A percentile compares a stretch with the other conserved stretches of the same genome.
phyloP scores from a whole-genome alignment of 2,329 filamentous ascomycete genomes.

The Leptosphaerulina australis region DNA sequence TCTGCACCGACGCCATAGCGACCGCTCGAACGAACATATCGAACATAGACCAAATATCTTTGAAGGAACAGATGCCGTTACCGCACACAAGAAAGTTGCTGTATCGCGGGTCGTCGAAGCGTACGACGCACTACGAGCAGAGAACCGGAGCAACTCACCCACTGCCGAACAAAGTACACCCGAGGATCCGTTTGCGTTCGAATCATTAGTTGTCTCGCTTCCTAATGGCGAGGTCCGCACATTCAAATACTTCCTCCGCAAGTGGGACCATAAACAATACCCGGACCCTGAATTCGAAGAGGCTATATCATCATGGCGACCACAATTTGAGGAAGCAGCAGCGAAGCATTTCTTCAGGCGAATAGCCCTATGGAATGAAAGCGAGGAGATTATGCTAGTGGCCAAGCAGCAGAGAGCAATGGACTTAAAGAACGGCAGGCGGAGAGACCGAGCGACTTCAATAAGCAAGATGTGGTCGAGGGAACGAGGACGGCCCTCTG shows the following conservation, averaged over 20 bases:
- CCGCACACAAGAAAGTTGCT: constrained; percentile 14
- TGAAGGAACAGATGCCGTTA: constrained; percentile 15
- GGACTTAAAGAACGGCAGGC: constrained; percentile 18
- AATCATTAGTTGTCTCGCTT: constrained; percentile 20
- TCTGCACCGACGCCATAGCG: constrained; percentile 14
- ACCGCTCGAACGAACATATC: constrained; percentile 11
- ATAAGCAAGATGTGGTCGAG: constrained; percentile 23
- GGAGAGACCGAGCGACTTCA: constrained; percentile 16
- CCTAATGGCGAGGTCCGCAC: constrained; percentile 30
- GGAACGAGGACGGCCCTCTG: constrained; percentile 15
- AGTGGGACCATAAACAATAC: constrained; percentile 24
- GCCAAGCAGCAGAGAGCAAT: constrained; percentile 19
- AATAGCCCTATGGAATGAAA: constrained; percentile 29
- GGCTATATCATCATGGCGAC: constrained; percentile 12
- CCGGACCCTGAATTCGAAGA: constrained; percentile 28
- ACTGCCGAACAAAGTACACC: constrained; percentile 11
- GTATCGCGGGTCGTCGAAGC: constrained; percentile 18
- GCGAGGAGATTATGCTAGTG: constrained; percentile 22
- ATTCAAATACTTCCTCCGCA: constrained; percentile 29
- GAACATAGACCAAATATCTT: neutral
- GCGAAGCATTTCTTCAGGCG: constrained; percentile 32
- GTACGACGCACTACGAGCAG: constrained; percentile 14
- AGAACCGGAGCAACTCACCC: constrained; percentile 11
- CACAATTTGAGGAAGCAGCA: constrained; percentile 26
- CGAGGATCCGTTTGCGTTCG: constrained; percentile 23